phyloP scores from a whole-genome alignment of 495 filamentous ascomycete genomes.

The Cercophora sp. region DNA sequence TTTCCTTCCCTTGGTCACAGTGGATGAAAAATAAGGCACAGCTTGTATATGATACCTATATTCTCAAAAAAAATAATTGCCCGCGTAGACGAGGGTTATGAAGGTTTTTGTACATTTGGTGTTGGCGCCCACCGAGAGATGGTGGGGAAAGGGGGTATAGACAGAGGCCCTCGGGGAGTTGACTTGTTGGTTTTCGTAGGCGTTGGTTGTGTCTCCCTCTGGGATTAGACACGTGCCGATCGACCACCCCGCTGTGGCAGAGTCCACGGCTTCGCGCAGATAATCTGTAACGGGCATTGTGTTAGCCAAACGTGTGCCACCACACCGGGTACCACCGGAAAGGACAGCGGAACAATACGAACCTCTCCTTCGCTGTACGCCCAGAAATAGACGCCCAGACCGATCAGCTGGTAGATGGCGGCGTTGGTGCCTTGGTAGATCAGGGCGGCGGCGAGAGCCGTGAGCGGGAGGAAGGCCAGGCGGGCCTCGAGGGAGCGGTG shows the following conservation, averaged over 20 bases:
- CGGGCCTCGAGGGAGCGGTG: constrained; percentile 87
- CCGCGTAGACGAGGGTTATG: too few relatives aligned
- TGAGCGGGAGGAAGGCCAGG: constrained; percentile 78
- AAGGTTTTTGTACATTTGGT: too few relatives aligned
- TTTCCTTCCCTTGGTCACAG: too few relatives aligned
- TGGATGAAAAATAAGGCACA: too few relatives aligned
- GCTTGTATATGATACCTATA: too few relatives aligned
- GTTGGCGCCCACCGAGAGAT: too few relatives aligned
- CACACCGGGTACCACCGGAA: too few relatives aligned
- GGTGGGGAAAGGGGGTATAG: too few relatives aligned
- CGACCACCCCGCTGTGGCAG: constrained; percentile 40
- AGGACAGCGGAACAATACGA: constrained; percentile 37
- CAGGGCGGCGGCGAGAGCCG: constrained; percentile 67
- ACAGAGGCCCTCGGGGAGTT: too few relatives aligned
- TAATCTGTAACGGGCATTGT: constrained; percentile 43
- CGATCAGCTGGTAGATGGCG: constrained; percentile 87
- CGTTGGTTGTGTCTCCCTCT: constrained; percentile 3
- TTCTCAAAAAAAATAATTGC: too few relatives aligned
- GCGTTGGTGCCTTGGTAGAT: constrained; percentile 92
- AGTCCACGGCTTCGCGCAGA: constrained; percentile 51
- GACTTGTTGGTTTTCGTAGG: background rate
- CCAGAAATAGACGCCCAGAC: constrained; percentile 89
- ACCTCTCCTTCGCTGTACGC: constrained; percentile 97
- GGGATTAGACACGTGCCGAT: constrained; percentile 32
- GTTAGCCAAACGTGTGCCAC: too few relatives aligned